A percentile compares a stretch with the other conserved stretches of the same genome.
Evolutionary conservation across 2,329 filamentous ascomycete genomes (phyloP).

Genomic region (Amauroascus verrucosus): DNA sequence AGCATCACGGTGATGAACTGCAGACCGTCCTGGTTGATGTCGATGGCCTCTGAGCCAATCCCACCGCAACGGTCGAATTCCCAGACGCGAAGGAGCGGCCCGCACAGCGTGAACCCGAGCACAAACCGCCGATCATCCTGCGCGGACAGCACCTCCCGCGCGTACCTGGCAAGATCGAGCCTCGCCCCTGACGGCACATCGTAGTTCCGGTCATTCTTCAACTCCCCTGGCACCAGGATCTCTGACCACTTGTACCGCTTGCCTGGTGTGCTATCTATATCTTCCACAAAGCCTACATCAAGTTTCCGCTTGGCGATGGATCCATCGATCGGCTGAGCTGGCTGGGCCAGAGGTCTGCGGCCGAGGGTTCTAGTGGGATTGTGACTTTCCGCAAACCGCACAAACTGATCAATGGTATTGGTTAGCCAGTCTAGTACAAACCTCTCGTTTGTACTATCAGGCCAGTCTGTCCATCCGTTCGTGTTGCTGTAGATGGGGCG

Average conservation of each 20-base stretch:
- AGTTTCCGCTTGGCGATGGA: slow-evolving; percentile 27
- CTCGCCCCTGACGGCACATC: slow-evolving; percentile 32
- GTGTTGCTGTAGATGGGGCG: background rate
- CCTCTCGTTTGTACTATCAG: background rate
- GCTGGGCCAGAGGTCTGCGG: slow-evolving; percentile 17
- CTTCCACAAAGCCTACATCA: slow-evolving; percentile 29
- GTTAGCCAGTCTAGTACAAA: background rate
- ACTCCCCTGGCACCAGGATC: slow-evolving; percentile 11
- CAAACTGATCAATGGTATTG: background rate
- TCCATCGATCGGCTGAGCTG: slow-evolving; percentile 19
- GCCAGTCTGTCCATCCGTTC: background rate
- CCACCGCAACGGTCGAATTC: slow-evolving; percentile 40
- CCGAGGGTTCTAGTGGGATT: background rate
- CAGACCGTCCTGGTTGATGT: slow-evolving; percentile 13
- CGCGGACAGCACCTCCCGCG: slow-evolving; percentile 10
- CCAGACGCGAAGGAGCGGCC: slow-evolving; percentile 40
- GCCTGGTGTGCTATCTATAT: slow-evolving; percentile 12
- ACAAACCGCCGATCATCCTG: slow-evolving; percentile 28
- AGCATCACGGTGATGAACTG: slow-evolving; percentile 7
- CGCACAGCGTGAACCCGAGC: slow-evolving; percentile 41
- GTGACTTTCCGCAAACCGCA: background rate
- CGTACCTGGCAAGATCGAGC: slow-evolving; percentile 25
- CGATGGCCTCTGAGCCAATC: slow-evolving; percentile 30
- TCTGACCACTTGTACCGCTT: background rate
- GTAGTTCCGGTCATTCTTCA: slow-evolving; percentile 36